phyloP scores from a whole-genome alignment of 306 rosid species.

The Morella rubra region DNA sequence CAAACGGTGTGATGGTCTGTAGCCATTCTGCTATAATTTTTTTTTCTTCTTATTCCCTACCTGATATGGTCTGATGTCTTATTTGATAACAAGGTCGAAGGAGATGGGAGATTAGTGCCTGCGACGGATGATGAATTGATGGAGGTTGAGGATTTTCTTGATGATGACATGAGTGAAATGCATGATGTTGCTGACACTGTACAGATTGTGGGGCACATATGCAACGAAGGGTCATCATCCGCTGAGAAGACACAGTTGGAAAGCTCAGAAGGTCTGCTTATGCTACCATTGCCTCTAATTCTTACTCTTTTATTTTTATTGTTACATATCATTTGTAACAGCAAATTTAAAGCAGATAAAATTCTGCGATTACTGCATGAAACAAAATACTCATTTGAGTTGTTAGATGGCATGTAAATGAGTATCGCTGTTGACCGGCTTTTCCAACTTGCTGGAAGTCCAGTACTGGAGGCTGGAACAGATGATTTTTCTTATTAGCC shows the following conservation, averaged over 20 bases:
- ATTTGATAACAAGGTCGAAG: constrained; percentile 77
- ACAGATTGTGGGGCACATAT: constrained; percentile 53
- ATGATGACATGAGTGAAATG: constrained; percentile 66
- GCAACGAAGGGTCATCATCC: constrained; percentile 59
- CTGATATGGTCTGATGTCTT: constrained; percentile 17
- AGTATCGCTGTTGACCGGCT: neutral
- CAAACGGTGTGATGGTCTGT: neutral
- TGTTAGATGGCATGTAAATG: neutral
- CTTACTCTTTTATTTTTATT: constrained; percentile 5
- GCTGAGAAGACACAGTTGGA: constrained; percentile 64
- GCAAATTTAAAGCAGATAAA: constrained; percentile 5
- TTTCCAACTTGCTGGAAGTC: constrained; percentile 2
- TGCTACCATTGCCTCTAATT: constrained; percentile 23
- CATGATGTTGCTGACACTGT: constrained; percentile 54
- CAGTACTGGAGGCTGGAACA: neutral
- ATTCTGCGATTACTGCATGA: neutral
- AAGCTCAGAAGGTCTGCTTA: constrained; percentile 63
- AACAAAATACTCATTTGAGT: neutral
- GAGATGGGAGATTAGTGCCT: constrained; percentile 96
- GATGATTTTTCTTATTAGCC: neutral
- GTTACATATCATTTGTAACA: constrained; percentile 7
- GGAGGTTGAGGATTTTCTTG: constrained; percentile 86
- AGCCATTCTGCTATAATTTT: neutral
- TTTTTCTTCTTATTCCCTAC: constrained; percentile 12
- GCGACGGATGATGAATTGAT: constrained; percentile 96